These are phyloP conservation scores for Fraxinus sp. DNA, from an alignment of 305 asterid genomes.

Conservation along the genomic window DNA sequence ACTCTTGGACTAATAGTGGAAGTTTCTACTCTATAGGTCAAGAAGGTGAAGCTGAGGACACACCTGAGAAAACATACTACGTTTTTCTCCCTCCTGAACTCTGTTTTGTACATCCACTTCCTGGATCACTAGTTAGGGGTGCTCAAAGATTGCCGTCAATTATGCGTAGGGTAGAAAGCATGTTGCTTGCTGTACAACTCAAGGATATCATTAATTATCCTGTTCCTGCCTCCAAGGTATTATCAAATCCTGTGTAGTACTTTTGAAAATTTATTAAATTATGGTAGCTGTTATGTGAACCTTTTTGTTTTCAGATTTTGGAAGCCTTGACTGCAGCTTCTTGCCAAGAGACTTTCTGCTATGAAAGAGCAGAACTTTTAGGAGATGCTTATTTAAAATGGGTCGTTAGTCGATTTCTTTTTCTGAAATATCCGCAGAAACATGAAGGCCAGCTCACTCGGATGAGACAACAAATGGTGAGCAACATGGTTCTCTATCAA, in stretches of 20 bases:
- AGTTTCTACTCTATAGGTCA: constrained; percentile 45
- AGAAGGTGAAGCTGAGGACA: constrained; percentile 69
- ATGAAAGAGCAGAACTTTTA: constrained; percentile 92
- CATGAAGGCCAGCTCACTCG: constrained; percentile 99
- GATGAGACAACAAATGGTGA: constrained; percentile 97
- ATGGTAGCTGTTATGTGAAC: constrained; percentile 27
- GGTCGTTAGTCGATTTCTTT: constrained; percentile 96
- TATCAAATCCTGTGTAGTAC: constrained; percentile 16
- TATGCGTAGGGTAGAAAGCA: constrained; percentile 93
- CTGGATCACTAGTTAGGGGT: constrained; percentile 89
- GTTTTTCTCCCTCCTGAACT: constrained; percentile 99
- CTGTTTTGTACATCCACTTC: constrained; percentile 92
- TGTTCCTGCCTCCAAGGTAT: constrained; percentile 78
- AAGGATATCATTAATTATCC: constrained; percentile 69
- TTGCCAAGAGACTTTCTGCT: constrained; percentile 97
- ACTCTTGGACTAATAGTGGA: constrained; percentile 24
- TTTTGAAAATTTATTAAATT: constrained; percentile 3
- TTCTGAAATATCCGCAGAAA: constrained; percentile 87
- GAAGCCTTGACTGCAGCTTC: constrained; percentile 98
- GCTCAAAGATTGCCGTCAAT: constrained; percentile 98
- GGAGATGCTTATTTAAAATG: constrained; percentile 99
- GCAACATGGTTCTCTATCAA: constrained; percentile 85
- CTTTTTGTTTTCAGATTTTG: constrained; percentile 56
- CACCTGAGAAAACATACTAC: constrained; percentile 83
- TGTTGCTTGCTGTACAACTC: constrained; percentile 95